Percentiles rank a stretch among this genome's conserved stretches.
Conservation (phyloP, 306 rosid species). For the Vachellia pachyceras region DNA sequence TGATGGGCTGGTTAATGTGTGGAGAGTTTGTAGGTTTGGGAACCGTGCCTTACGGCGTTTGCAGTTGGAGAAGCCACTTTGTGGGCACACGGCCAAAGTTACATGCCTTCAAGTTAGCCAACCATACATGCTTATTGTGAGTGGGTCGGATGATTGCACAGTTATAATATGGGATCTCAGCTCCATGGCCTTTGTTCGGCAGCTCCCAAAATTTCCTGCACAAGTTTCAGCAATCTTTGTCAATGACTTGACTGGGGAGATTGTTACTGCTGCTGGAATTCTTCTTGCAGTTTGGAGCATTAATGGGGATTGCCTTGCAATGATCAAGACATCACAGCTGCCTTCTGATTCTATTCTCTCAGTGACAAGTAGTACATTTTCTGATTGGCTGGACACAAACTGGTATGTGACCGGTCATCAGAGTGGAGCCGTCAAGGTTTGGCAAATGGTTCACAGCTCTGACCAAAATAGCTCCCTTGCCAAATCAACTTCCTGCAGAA, state of each 20-base stretch:
- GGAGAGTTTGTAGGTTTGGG: slow-evolving; percentile 81
- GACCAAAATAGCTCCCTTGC: slow-evolving; percentile 57
- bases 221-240: slow-evolving; percentile 85
- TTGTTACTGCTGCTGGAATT: slow-evolving; percentile 96
- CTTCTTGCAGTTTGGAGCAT: slow-evolving; percentile 94
- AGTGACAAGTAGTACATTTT: slow-evolving; percentile 76
- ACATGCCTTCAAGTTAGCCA: slow-evolving; percentile 96
- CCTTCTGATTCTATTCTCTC: slow-evolving; percentile 97
- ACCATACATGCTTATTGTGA: slow-evolving; percentile 97
- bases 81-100: slow-evolving; percentile 82
- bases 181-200: slow-evolving; percentile 88
- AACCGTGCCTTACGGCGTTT: slow-evolving; percentile 67
- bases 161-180: slow-evolving; percentile 98
- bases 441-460: slow-evolving; percentile 93
- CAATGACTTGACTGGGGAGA: slow-evolving; percentile 94
- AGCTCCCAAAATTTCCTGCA: slow-evolving; percentile 94
- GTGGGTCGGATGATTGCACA: slow-evolving; percentile 96
- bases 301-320: slow-evolving; percentile 95
- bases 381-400: slow-evolving; percentile 94
- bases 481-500: slow-evolving; percentile 59
- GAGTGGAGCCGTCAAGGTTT: slow-evolving; percentile 98
- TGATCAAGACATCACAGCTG: slow-evolving; percentile 89
- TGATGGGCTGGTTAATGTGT: slow-evolving; percentile 90
- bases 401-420: slow-evolving; percentile 99
- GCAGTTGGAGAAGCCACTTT: slow-evolving; percentile 92